Evolutionary conservation across 345 rosid genomes (phyloP).

Genomic region (Lepidium sativum): DNA sequence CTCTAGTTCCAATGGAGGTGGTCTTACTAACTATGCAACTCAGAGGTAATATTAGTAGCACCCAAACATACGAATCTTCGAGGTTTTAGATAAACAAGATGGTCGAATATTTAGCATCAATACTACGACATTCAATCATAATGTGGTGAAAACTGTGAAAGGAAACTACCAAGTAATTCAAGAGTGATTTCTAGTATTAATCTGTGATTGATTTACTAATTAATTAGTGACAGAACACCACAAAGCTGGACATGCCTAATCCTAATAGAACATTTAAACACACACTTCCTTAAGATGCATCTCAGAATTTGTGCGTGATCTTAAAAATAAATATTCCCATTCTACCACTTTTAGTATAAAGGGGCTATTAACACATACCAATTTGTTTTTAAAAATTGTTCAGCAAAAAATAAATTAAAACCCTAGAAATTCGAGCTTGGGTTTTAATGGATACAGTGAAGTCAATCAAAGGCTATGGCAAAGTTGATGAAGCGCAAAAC

Average conservation of each 20-base stretch:
- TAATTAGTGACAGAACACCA: slow-evolving; percentile 5
- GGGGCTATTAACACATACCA: background rate
- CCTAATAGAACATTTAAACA: background rate
- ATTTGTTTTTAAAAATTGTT: background rate
- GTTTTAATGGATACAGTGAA: slow-evolving; percentile 52
- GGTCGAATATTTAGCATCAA: too few species aligned
- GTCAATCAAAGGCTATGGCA: slow-evolving; percentile 70
- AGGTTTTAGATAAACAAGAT: too few species aligned
- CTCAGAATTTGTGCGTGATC: background rate
- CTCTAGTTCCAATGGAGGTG: too few species aligned
- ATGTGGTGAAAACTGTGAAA: background rate
- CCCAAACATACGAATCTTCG: too few species aligned
- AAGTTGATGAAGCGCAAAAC: slow-evolving; percentile 52
- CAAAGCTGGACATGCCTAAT: slow-evolving; percentile 5
- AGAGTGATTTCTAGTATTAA: background rate
- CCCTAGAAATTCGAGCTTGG: background rate
- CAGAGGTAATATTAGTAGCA: too few species aligned
- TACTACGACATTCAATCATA: too few species aligned
- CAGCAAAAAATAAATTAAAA: background rate
- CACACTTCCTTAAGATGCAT: slow-evolving; percentile 4
- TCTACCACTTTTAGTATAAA: background rate
- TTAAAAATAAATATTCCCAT: background rate
- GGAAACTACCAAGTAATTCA: slow-evolving; percentile 3
- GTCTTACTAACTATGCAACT: too few species aligned
- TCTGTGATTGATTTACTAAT: slow-evolving; percentile 2